Conservation (phyloP, 2,329 filamentous ascomycete genomes). For the Fusarium nematophilum region DNA sequence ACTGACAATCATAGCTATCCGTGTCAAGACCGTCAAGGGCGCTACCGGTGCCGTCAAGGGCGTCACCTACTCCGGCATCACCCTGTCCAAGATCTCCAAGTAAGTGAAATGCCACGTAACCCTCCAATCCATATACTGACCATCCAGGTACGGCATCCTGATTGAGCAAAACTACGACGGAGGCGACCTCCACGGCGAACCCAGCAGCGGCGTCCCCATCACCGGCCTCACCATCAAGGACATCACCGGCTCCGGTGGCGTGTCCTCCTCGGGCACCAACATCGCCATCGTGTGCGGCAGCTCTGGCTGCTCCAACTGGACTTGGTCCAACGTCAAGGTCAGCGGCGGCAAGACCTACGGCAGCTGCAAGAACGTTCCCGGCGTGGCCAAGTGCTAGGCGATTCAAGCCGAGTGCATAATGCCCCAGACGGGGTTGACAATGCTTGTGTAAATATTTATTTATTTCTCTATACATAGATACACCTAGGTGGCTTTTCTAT, state of each 20-base stretch:
- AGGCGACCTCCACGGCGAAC: constrained; percentile 55
- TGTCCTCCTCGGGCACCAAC: constrained; percentile 52
- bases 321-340: constrained; percentile 60
- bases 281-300: constrained; percentile 66
- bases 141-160: constrained; percentile 49
- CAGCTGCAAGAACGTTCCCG: constrained; percentile 46
- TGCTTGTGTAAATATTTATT: too few species aligned
- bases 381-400: constrained; percentile 32
- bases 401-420: too few species aligned
- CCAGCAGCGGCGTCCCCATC: constrained; percentile 61
- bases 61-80: constrained; percentile 57
- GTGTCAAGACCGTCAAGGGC: constrained; percentile 61
- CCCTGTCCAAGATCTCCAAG: constrained; percentile 53
- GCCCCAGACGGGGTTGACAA: too few species aligned
- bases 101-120: background rate
- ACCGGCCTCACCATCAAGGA: constrained; percentile 57
- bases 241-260: constrained; percentile 53
- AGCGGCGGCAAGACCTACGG: constrained; percentile 60
- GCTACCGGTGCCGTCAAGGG: constrained; percentile 57
- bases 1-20: constrained; percentile 40
- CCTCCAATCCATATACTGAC: background rate
- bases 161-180: constrained; percentile 61
- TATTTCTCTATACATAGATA: too few species aligned
- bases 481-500: too few species aligned
- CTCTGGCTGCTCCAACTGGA: constrained; percentile 59